Percentiles rank a stretch among this genome's conserved stretches.
Conservation (phyloP, 805 yeast species). For the Brettanomyces bruxellensis region DNA sequence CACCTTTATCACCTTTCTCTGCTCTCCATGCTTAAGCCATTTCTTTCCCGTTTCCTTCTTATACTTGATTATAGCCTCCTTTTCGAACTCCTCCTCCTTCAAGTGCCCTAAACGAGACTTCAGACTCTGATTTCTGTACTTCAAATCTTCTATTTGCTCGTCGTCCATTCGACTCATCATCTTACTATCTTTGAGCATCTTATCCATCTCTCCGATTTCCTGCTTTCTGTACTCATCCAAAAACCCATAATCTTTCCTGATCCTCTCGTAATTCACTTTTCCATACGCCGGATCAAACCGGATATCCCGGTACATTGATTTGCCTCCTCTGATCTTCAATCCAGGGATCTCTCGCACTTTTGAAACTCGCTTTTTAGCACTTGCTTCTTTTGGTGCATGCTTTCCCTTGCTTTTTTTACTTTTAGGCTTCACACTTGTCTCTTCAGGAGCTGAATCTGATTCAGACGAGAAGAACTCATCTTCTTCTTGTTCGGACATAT, state of each 20-base stretch:
- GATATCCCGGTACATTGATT: slow-evolving; percentile 48
- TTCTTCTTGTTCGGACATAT: too few species aligned
- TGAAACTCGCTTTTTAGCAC: slow-evolving; percentile 65
- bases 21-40: slow-evolving; percentile 60
- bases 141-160: slow-evolving; percentile 42
- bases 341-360: slow-evolving; percentile 71
- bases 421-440: slow-evolving; percentile 9
- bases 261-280: slow-evolving; percentile 57
- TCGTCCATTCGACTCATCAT: slow-evolving; percentile 30
- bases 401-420: slow-evolving; percentile 31
- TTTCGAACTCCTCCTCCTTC: slow-evolving; percentile 67
- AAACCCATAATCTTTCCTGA: slow-evolving; percentile 74
- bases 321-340: slow-evolving; percentile 28
- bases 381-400: slow-evolving; percentile 82
- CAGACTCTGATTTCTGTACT: slow-evolving; percentile 50
- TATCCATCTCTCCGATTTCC: slow-evolving; percentile 57
- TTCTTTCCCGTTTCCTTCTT: slow-evolving; percentile 45
- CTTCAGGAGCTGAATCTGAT: slow-evolving; percentile 13
- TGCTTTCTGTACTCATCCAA: slow-evolving; percentile 75
- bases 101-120: slow-evolving; percentile 59
- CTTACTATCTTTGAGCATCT: slow-evolving; percentile 46
- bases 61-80: slow-evolving; percentile 52
- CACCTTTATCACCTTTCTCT: slow-evolving; percentile 64
- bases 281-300: slow-evolving; percentile 90
- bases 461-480: slow-evolving; percentile 9